phyloP scores from a whole-genome alignment of 2,329 filamentous ascomycete species.

The Aspergillus vadensis region DNA sequence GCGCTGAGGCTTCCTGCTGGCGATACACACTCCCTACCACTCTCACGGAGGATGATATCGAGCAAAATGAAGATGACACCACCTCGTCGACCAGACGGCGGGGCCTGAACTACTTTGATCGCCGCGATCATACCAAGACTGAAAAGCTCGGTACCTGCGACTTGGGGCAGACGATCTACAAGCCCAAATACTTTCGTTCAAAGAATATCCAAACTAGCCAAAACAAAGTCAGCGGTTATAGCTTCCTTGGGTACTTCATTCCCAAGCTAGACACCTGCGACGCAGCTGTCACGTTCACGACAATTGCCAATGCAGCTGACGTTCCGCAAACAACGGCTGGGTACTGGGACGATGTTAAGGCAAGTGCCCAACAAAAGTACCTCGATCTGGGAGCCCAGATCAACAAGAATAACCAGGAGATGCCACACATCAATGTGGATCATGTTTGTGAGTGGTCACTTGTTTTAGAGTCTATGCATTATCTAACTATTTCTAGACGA shows the following conservation, averaged over 20 bases:
- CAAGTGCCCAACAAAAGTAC: neutral
- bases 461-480: neutral
- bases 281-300: neutral
- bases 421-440: conserved; percentile 6
- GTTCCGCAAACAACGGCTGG: neutral
- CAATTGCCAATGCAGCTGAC: neutral
- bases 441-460: conserved; percentile 6
- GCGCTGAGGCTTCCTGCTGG: neutral
- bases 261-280: conserved; percentile 1
- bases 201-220: neutral
- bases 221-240: neutral
- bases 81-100: neutral
- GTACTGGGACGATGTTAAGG: neutral
- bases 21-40: neutral
- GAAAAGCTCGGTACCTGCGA: neutral
- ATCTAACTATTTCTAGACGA: neutral
- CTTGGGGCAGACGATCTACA: neutral
- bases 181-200: neutral
- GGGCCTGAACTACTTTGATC: neutral
- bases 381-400: neutral
- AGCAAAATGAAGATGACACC: neutral
- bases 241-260: conserved; percentile 1
- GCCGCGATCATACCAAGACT: neutral
- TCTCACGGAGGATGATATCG: neutral
- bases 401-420: neutral